Conservation (phyloP, 1,284 basidiomycete species). For the Lentinus polychrous region DNA sequence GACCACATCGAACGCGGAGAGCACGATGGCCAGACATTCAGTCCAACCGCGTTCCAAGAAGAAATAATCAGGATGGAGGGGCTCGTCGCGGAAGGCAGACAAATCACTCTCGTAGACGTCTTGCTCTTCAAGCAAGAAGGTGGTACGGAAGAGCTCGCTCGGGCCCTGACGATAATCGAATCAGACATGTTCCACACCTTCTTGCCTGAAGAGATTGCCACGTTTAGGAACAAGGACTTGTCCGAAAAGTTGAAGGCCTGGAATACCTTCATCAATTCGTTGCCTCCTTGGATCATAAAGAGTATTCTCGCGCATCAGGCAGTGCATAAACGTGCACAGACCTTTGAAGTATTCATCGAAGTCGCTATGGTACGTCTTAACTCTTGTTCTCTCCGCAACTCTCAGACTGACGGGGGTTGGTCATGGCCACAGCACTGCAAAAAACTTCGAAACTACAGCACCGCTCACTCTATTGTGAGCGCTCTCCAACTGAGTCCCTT, state of each 20-base stretch:
- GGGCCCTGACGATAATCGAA: constrained; percentile 20
- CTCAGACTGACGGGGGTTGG: neutral
- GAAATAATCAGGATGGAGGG: constrained; percentile 4
- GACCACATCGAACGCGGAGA: neutral
- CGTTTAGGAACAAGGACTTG: constrained; percentile 4
- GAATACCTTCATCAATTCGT: constrained; percentile 11
- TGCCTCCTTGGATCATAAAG: constrained; percentile 10
- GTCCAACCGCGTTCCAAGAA: constrained; percentile 4
- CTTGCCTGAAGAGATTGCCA: constrained; percentile 14
- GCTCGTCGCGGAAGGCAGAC: neutral
- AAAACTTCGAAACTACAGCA: constrained; percentile 9
- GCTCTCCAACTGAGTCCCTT: neutral
- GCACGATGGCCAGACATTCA: too few relatives aligned
- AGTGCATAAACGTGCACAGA: neutral
- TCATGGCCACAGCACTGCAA: constrained; percentile 4
- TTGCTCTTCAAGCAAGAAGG: constrained; percentile 10
- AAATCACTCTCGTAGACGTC: constrained; percentile 9
- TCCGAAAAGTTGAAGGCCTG: constrained; percentile 6
- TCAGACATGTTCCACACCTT: constrained; percentile 16
- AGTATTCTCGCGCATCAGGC: constrained; percentile 1
- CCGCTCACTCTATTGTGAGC: constrained; percentile 3
- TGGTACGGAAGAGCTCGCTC: constrained; percentile 17
- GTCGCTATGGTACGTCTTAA: constrained; percentile 7
- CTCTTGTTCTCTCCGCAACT: neutral
- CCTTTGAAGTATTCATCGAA: constrained; percentile 5